Conservation (phyloP, 2,329 filamentous ascomycete species). For the Aureobasidium lini region DNA sequence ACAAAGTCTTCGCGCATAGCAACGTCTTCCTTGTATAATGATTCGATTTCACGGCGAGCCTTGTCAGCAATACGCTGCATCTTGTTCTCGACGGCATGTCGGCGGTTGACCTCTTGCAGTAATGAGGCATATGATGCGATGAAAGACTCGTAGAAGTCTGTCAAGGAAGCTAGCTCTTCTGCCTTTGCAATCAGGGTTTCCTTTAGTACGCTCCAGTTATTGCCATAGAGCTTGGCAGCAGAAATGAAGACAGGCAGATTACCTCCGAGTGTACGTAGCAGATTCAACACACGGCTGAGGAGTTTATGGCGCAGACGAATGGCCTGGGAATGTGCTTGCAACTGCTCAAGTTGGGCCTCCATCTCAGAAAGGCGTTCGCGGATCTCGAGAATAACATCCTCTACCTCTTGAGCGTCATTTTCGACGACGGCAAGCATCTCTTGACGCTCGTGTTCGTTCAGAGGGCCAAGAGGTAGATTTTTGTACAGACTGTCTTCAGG, state of each 20-base stretch:
- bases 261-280: constrained; percentile 60
- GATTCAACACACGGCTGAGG: constrained; percentile 55
- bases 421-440: constrained; percentile 79
- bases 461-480: constrained; percentile 45
- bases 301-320: constrained; percentile 49
- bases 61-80: constrained; percentile 69
- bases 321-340: constrained; percentile 56
- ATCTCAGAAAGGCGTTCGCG: constrained; percentile 69
- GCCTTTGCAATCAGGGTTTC: constrained; percentile 61
- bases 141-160: constrained; percentile 82
- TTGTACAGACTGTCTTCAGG: constrained; percentile 60
- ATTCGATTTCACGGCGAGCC: constrained; percentile 68
- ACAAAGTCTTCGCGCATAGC: constrained; percentile 70
- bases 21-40: constrained; percentile 60
- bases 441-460: constrained; percentile 65
- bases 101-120: constrained; percentile 72
- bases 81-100: constrained; percentile 64
- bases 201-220: constrained; percentile 66
- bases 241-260: constrained; percentile 59
- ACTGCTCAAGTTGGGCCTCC: constrained; percentile 59
- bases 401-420: constrained; percentile 58
- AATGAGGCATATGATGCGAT: constrained; percentile 75
- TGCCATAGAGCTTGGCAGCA: constrained; percentile 56
- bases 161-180: constrained; percentile 67
- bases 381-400: constrained; percentile 59